A percentile compares a stretch with the other conserved stretches of the same genome.
Conservation (phyloP, 1,139 yeast species). For the Saccharomyces hybrid region DNA sequence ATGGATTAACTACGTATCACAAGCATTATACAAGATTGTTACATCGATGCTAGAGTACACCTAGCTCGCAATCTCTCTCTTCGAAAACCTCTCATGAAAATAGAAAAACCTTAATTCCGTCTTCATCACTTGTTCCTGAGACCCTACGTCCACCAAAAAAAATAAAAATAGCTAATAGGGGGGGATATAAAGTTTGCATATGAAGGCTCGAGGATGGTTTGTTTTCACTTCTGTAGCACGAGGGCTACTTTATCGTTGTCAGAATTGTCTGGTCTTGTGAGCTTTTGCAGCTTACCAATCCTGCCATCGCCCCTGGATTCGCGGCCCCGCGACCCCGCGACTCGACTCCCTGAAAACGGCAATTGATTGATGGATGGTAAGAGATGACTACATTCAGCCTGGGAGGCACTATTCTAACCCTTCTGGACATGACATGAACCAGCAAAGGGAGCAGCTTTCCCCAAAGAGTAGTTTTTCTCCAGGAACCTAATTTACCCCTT, state of each 20-base stretch:
- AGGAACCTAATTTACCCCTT: background rate
- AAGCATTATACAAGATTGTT: background rate
- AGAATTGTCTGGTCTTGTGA: background rate
- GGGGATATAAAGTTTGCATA: background rate
- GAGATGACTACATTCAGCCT: background rate
- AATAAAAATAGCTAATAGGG: background rate
- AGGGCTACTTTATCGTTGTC: background rate
- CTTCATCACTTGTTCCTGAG: background rate
- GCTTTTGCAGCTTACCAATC: background rate
- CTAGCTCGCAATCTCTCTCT: too few species aligned
- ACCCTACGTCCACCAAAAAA: background rate
- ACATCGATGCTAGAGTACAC: background rate
- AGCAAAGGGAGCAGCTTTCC: background rate
- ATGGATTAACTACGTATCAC: too few species aligned
- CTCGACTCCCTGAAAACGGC: background rate
- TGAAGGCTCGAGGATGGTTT: background rate
- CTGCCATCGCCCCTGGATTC: background rate
- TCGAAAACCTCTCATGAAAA: background rate
- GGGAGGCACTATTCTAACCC: background rate
- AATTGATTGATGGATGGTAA: background rate
- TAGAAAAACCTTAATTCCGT: background rate
- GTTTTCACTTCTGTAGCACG: background rate
- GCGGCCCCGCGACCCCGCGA: constrained; percentile 1
- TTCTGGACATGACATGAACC: background rate
- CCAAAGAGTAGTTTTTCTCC: background rate